Evolutionary conservation across 2,329 filamentous ascomycete genomes (phyloP).

Genomic region (Phyllachora maydis): DNA sequence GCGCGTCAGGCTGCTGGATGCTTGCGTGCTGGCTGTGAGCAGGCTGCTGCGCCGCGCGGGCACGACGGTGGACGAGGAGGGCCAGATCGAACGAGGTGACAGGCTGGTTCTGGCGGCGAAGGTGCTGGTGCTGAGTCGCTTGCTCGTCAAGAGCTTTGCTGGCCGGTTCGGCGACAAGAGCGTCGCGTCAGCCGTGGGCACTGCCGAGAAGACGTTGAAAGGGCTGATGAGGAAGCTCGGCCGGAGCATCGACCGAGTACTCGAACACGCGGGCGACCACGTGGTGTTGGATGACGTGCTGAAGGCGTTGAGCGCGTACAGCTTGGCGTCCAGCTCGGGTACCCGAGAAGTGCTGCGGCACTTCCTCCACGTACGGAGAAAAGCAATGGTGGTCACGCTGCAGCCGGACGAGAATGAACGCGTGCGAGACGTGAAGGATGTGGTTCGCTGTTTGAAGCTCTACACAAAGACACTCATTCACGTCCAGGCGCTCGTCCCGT

Average conservation of each 20-base stretch:
- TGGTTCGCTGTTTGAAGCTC: constrained; percentile 46
- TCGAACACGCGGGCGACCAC: constrained; percentile 24
- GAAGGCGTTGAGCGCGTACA: constrained; percentile 63
- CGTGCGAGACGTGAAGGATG: constrained; percentile 19
- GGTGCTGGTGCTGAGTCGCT: constrained; percentile 52
- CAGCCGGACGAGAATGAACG: constrained; percentile 21
- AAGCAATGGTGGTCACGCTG: constrained; percentile 44
- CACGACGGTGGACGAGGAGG: constrained; percentile 7
- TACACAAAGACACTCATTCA: constrained; percentile 62
- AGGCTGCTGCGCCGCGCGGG: constrained; percentile 23
- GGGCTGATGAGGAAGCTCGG: constrained; percentile 42
- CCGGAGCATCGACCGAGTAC: constrained; percentile 45
- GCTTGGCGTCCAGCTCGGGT: constrained; percentile 60
- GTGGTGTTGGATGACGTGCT: constrained; percentile 27
- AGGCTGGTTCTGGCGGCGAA: constrained; percentile 42
- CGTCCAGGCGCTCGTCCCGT: constrained; percentile 56
- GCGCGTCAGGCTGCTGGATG: constrained; percentile 26
- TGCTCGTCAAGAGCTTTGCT: constrained; percentile 54
- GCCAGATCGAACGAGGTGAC: constrained; percentile 17
- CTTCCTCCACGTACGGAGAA: constrained; percentile 53
- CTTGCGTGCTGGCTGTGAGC: constrained; percentile 25
- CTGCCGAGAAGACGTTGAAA: constrained; percentile 40
- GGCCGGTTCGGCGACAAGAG: constrained; percentile 18
- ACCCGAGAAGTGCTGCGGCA: constrained; percentile 59
- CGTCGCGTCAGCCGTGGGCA: constrained; percentile 25